Evolutionary conservation across 768 basidiomycete genomes (phyloP), one percentile per base, ranked within the genome.

Genomic region (Termitomyces sp.): DNA sequence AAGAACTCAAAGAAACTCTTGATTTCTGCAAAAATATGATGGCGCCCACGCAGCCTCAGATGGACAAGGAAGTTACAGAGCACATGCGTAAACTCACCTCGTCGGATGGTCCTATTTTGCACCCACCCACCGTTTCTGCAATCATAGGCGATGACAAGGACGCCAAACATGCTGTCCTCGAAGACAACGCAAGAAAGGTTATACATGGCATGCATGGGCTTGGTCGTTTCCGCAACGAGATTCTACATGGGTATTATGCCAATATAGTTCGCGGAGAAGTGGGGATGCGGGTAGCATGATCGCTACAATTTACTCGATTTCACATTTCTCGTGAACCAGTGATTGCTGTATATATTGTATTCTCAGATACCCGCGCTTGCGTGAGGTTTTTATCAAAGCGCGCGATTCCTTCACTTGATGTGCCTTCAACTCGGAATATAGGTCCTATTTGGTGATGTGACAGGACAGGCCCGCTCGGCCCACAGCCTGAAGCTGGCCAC

Each of bases 1-100:
- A 73, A 59, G 85, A 86, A 62, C 72, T 86, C 0, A 76, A 84
- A 61, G 76, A 72, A 56, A 80, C 85, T 1, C 65, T 73, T 61
- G 68, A 70, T 25, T 72, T 71, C 57, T 72, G 68, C 48, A 20
- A 61, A 67, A 49, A 70, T 57, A 63, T 73, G 31, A 67, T 73
- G 56, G 67, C 66, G 4, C 72, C 70, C 3, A 70, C 67, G 0
- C 69, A 68, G 48, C 67, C 72, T 2, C 66, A 73, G 51, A 68
- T 74, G 71, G 61, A 65, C 34, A 47, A 66, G 14, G 59, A 63
- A 5, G 67, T 74, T 15, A 67, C 67, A 11, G 64, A 70, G 20
- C 69, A 72, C 9, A 46, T 62, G 49, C 50, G 56, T 10, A 12
- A 47, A 20, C 20, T 20, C 20, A 20, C 0, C 36, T 62, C 17